phyloP scores from a whole-genome alignment of 768 basidiomycete species.

The Russula lepida region DNA sequence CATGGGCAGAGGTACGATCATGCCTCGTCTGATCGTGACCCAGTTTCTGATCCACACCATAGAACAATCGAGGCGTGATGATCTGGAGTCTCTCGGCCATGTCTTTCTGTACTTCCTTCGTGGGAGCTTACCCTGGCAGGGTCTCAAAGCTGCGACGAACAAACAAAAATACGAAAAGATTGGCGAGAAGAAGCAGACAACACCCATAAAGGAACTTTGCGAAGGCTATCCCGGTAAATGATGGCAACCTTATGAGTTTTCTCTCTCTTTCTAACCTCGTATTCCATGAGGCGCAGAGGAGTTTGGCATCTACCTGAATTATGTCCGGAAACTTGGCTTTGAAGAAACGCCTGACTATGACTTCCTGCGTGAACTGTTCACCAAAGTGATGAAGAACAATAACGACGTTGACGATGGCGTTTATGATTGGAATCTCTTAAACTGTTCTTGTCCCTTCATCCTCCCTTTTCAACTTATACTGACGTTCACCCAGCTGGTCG shows the following conservation, averaged over 20 bases:
- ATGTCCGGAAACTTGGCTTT: conserved; percentile 97
- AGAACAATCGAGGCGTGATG: conserved; percentile 93
- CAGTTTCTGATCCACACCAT: conserved; percentile 8
- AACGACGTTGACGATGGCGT: conserved; percentile 88
- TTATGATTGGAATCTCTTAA: conserved; percentile 94
- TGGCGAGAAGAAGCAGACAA: conserved; percentile 99
- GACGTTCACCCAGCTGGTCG: conserved; percentile 52
- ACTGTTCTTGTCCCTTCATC: conserved; percentile 39
- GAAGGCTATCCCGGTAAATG: conserved; percentile 86
- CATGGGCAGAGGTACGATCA: conserved; percentile 73
- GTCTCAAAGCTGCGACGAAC: conserved; percentile 97
- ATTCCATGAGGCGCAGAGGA: conserved; percentile 59
- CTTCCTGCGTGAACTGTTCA: conserved; percentile 90
- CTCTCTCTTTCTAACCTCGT: background rate
- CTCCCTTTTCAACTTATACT: background rate
- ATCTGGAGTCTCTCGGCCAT: conserved; percentile 97
- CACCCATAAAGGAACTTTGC: conserved; percentile 92
- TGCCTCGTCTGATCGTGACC: conserved; percentile 4
- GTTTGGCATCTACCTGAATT: conserved; percentile 97
- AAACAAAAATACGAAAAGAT: conserved; percentile 99
- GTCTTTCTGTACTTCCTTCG: conserved; percentile 99
- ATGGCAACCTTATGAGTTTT: conserved; percentile 1
- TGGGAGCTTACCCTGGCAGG: conserved; percentile 97
- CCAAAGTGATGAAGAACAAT: conserved; percentile 87
- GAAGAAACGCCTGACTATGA: conserved; percentile 99